A percentile compares a stretch with the other conserved stretches of the same genome.
phyloP scores from a whole-genome alignment of 2,329 filamentous ascomycete species.

The Juglanconis sp. region DNA sequence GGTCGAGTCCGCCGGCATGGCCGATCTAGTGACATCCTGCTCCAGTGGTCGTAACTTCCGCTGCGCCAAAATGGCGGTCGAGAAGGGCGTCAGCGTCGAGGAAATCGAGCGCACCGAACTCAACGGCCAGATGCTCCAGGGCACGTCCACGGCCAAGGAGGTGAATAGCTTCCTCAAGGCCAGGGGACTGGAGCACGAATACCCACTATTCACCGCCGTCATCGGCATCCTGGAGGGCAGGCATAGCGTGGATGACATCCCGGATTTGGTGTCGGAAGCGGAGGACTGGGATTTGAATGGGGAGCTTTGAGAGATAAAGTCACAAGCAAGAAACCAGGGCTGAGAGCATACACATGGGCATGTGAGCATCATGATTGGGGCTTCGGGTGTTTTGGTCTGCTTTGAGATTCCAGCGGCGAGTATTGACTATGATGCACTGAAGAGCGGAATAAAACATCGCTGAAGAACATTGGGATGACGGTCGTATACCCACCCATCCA shows the following conservation, averaged over 20 bases:
- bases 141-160: slow-evolving; percentile 86
- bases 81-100: slow-evolving; percentile 74
- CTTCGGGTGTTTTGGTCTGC: too few species aligned
- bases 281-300: slow-evolving; percentile 19
- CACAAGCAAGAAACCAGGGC: background rate
- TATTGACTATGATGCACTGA: too few species aligned
- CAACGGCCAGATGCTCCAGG: slow-evolving; percentile 96
- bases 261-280: slow-evolving; percentile 53
- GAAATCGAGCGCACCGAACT: slow-evolving; percentile 87
- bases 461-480: too few species aligned
- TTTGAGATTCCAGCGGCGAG: too few species aligned
- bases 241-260: slow-evolving; percentile 76
- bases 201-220: slow-evolving; percentile 90
- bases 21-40: slow-evolving; percentile 92
- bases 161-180: slow-evolving; percentile 85
- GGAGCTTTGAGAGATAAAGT: slow-evolving; percentile 2
- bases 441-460: too few species aligned
- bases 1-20: slow-evolving; percentile 93
- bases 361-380: background rate
- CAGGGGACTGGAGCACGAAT: slow-evolving; percentile 74
- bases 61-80: slow-evolving; percentile 83
- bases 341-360: background rate
- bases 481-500: too few species aligned
- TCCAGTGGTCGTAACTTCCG: slow-evolving; percentile 90
- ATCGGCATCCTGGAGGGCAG: slow-evolving; percentile 76